Percentiles rank a stretch among this genome's conserved stretches.
These are phyloP conservation scores for Sporobolomyces pararoseus DNA, from an alignment of 768 basidiomycete species.

Conservation along the genomic window DNA sequence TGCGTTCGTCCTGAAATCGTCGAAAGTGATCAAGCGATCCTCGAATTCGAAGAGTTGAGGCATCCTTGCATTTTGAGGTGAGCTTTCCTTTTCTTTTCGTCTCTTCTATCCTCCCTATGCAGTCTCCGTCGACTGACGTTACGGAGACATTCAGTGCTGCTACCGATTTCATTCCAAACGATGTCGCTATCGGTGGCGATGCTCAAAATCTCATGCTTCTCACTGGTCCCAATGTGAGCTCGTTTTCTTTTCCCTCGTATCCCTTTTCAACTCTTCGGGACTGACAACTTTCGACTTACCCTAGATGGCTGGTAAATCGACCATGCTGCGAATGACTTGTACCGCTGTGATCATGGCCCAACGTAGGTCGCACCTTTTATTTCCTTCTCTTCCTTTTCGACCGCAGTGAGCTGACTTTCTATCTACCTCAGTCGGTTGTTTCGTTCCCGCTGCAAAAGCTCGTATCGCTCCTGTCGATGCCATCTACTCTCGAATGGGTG, in stretches of 20 bases:
- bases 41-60: conserved; percentile 83
- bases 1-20: conserved; percentile 86
- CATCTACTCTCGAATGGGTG: conserved; percentile 96
- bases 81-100: too few relatives aligned
- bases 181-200: conserved; percentile 76
- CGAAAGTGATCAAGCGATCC: conserved; percentile 69
- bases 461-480: conserved; percentile 82
- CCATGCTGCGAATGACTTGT: conserved; percentile 94
- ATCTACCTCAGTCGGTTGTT: conserved; percentile 66
- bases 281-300: not conserved
- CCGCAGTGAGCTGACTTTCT: conserved; percentile 56
- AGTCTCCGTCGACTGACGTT: conserved; percentile 48
- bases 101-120: too few relatives aligned
- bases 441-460: conserved; percentile 79
- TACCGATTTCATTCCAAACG: conserved; percentile 82
- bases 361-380: conserved; percentile 15
- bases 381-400: not conserved
- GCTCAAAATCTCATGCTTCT: conserved; percentile 69
- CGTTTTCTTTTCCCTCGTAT: not conserved
- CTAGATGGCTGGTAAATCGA: conserved; percentile 50
- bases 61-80: conserved; percentile 71
- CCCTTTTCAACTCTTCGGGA: not conserved
- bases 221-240: conserved; percentile 63
- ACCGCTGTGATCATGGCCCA: conserved; percentile 69
- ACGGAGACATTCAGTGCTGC: conserved; percentile 14